Evolutionary conservation across 495 filamentous ascomycete genomes (phyloP).

Genomic region (Polyplosphaeria fusca): DNA sequence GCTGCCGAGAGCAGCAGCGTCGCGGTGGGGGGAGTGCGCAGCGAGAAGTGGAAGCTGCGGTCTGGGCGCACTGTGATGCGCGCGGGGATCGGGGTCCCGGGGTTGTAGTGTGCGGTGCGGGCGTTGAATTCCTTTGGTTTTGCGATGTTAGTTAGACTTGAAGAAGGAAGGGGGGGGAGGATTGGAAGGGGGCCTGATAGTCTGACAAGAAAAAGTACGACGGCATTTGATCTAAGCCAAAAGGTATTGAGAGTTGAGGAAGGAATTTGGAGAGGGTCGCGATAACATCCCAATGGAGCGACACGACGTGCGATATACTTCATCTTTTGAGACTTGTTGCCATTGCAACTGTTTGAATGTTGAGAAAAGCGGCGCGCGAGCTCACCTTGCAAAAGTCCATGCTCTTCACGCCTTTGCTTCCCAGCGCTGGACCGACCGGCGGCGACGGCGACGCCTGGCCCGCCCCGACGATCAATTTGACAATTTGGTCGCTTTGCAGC

Average conservation of each 20-base stretch:
- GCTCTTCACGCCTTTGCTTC: slow-evolving; percentile 96
- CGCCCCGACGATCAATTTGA: slow-evolving; percentile 97
- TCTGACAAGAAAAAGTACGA: too few relatives aligned
- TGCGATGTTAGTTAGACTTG: not conserved
- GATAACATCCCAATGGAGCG: too few relatives aligned
- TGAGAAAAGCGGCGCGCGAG: not conserved
- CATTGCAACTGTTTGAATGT: too few relatives aligned
- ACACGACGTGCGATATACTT: too few relatives aligned
- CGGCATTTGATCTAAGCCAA: too few relatives aligned
- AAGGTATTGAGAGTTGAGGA: too few relatives aligned
- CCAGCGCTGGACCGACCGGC: slow-evolving; percentile 94
- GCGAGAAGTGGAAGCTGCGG: slow-evolving; percentile 86
- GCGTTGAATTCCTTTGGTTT: slow-evolving; percentile 98
- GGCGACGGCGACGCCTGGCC: slow-evolving; percentile 95
- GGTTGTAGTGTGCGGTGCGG: slow-evolving; percentile 76
- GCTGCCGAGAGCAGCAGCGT: slow-evolving; percentile 85
- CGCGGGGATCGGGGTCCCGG: slow-evolving; percentile 84
- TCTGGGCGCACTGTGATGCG: slow-evolving; percentile 90
- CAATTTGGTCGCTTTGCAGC: slow-evolving; percentile 73
- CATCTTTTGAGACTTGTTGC: not conserved
- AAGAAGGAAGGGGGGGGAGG: not conserved
- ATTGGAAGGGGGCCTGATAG: too few relatives aligned
- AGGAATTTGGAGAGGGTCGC: too few relatives aligned
- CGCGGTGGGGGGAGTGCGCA: slow-evolving; percentile 88
- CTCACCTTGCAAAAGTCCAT: slow-evolving; percentile 99